Evolutionary conservation across 2,329 filamentous ascomycete species (phyloP).

Genomic region (Zymoseptoria crescenta): DNA sequence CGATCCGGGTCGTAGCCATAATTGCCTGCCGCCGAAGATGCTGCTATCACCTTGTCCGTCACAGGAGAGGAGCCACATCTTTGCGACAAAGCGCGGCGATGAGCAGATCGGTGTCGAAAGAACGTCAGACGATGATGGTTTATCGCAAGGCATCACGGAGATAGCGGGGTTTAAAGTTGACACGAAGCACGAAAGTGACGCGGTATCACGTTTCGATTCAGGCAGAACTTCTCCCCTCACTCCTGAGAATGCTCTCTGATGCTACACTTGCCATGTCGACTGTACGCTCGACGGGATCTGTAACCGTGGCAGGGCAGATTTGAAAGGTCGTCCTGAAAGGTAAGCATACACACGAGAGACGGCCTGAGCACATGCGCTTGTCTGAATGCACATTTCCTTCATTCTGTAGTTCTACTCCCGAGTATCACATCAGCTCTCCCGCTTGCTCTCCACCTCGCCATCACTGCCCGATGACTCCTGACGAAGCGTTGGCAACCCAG

Average conservation of each 20-base stretch:
- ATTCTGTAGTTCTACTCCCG: not conserved
- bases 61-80: constrained; percentile 50
- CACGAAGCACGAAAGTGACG: not conserved
- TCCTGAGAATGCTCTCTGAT: no score
- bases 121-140: not conserved
- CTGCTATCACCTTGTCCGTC: constrained; percentile 48
- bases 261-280: no score
- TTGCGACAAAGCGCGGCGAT: not conserved
- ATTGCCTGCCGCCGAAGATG: constrained; percentile 42
- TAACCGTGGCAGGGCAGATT: no score
- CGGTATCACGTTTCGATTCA: not conserved
- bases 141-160: not conserved
- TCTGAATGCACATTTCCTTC: no score
- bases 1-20: constrained; percentile 24
- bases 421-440: not conserved
- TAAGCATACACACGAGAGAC: not conserved
- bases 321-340: no score
- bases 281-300: no score
- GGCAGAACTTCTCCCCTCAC: not conserved
- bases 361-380: no score
- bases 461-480: not conserved
- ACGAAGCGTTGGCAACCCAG: not conserved
- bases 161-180: not conserved
- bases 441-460: not conserved
- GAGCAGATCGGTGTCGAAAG: not conserved